phyloP scores from a whole-genome alignment of 2,329 filamentous ascomycete species.

The Bisporella sp. region DNA sequence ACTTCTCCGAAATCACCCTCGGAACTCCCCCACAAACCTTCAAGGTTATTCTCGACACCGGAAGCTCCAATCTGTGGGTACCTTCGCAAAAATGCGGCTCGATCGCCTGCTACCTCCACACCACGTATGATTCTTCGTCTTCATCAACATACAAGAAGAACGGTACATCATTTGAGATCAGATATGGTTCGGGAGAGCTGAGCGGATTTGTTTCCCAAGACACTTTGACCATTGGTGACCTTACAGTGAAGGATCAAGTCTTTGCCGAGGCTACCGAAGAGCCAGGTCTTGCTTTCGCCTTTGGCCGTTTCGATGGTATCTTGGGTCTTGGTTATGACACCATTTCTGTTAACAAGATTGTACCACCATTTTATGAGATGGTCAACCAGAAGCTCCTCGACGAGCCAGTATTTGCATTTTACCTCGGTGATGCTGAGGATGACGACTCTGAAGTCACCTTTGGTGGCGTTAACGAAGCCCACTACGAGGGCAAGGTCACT shows the following conservation, averaged over 20 bases:
- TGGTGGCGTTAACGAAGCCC: conserved; percentile 76
- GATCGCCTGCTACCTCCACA: conserved; percentile 97
- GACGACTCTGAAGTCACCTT: conserved; percentile 79
- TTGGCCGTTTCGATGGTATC: conserved; percentile 95
- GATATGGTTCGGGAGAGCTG: conserved; percentile 90
- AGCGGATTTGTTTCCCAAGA: conserved; percentile 93
- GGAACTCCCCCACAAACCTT: conserved; percentile 89
- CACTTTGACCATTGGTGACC: conserved; percentile 76
- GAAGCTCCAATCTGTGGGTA: conserved; percentile 98
- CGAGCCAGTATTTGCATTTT: conserved; percentile 92
- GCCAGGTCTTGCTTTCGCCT: conserved; percentile 94
- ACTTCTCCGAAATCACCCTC: conserved; percentile 94
- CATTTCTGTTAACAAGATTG: conserved; percentile 93
- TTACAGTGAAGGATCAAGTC: conserved; percentile 81
- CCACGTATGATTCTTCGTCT: conserved; percentile 85
- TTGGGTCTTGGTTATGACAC: conserved; percentile 89
- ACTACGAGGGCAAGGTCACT: conserved; percentile 78
- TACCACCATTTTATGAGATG: conserved; percentile 96
- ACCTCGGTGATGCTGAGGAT: conserved; percentile 70
- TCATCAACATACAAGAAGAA: conserved; percentile 94
- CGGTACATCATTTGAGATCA: conserved; percentile 85
- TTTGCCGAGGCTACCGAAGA: conserved; percentile 96
- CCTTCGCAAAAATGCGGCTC: conserved; percentile 84
- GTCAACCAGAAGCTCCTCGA: conserved; percentile 84
- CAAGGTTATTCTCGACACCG: conserved; percentile 98